These are phyloP conservation scores for Fusarium austroafricanum DNA, from an alignment of 2,329 filamentous ascomycete genomes.

Conservation along the genomic window DNA sequence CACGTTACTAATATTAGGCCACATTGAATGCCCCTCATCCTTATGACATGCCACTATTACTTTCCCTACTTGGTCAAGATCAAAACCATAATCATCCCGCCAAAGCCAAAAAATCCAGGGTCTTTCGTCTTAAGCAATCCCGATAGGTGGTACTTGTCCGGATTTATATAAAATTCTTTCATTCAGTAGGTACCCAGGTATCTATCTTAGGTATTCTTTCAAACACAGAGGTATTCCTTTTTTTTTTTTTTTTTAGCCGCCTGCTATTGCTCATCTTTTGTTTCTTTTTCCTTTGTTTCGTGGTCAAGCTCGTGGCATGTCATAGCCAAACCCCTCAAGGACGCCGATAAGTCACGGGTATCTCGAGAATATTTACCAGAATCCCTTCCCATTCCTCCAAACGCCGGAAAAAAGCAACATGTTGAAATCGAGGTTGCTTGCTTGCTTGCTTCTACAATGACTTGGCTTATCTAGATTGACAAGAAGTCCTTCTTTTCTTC, in stretches of 20 bases:
- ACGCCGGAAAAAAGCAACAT: conserved; percentile 36
- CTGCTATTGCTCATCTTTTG: conserved; percentile 26
- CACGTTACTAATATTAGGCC: conserved; percentile 22
- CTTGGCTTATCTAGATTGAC: conserved; percentile 48
- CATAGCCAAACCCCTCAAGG: conserved; percentile 18
- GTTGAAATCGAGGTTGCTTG: conserved; percentile 11
- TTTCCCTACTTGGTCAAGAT: neutral
- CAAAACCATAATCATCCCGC: neutral
- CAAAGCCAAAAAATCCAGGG: neutral
- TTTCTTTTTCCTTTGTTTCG: conserved; percentile 25
- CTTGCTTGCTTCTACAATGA: neutral
- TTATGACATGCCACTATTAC: neutral
- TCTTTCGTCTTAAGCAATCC: neutral
- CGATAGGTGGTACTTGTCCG: too few species aligned
- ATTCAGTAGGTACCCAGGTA: conserved; percentile 28
- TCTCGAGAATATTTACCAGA: conserved; percentile 40
- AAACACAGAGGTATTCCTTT: conserved; percentile 7
- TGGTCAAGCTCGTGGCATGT: conserved; percentile 18
- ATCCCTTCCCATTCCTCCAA: conserved; percentile 29
- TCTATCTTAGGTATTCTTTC: conserved; percentile 17
- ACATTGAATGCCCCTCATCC: conserved; percentile 23
- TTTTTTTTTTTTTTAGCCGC: conserved; percentile 20
- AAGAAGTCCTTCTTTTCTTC: conserved; percentile 71
- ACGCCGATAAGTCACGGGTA: conserved; percentile 33
- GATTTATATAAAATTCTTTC: conserved; percentile 25